Conservation (phyloP, 257 asterid species). For the Gardenia jasminoides region DNA sequence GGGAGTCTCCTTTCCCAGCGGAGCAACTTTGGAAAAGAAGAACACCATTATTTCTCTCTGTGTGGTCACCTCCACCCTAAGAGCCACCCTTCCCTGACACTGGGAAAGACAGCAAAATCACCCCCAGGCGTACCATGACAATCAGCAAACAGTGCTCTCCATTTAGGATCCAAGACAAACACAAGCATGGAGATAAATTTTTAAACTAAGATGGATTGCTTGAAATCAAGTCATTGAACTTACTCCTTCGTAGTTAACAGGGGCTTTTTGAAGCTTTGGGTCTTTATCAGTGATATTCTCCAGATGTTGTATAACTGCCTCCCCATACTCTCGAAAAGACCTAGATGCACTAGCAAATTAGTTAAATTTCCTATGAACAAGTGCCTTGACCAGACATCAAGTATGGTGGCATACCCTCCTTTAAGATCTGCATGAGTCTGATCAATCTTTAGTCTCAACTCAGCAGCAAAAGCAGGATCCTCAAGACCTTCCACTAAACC, state of each 20-base stretch:
- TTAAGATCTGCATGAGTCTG: conserved; percentile 79
- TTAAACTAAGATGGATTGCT: background rate
- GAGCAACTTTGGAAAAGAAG: background rate
- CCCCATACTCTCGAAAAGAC: conserved; percentile 94
- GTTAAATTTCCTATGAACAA: conserved; percentile 7
- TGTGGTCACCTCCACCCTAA: background rate
- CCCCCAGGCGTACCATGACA: background rate
- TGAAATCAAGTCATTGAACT: conserved; percentile 20
- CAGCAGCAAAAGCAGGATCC: conserved; percentile 78
- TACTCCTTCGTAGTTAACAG: conserved; percentile 96
- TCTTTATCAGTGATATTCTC: conserved; percentile 50
- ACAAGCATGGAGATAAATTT: background rate
- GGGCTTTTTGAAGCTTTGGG: conserved; percentile 75
- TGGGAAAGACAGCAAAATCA: background rate
- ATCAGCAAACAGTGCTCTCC: background rate
- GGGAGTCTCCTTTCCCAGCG: background rate
- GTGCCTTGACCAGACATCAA: background rate
- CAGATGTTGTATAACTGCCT: conserved; percentile 74
- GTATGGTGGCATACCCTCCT: conserved; percentile 66
- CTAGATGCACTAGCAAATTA: conserved; percentile 37
- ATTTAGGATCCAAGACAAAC: background rate
- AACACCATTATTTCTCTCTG: background rate
- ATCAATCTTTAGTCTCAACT: conserved; percentile 82
- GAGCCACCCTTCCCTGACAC: background rate
- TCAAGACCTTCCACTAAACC: conserved; percentile 88